A percentile compares a stretch with the other conserved stretches of the same genome.
phyloP scores from a whole-genome alignment of 768 basidiomycete genomes.

The Amanita subjunquillea region DNA sequence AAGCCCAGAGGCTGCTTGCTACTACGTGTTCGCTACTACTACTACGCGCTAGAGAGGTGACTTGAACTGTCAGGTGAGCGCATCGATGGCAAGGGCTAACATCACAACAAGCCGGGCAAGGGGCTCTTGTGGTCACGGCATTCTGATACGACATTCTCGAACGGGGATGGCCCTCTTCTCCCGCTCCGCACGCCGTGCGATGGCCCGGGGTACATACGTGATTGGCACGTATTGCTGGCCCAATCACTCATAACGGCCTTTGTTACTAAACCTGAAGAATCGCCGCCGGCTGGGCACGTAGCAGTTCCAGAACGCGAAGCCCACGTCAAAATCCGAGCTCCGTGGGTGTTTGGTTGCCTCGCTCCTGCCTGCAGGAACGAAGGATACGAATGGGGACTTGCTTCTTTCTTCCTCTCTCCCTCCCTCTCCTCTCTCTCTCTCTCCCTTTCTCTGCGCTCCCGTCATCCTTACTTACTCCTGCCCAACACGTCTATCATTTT shows the following conservation, averaged over 20 bases:
- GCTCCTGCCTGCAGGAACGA: neutral
- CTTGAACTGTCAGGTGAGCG: neutral
- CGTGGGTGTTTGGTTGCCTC: slow-evolving; percentile 4
- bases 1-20: too few species aligned
- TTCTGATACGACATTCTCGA: too few species aligned
- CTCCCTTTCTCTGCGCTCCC: neutral
- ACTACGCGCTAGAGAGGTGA: neutral
- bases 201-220: too few species aligned
- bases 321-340: slow-evolving; percentile 6
- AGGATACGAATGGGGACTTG: neutral
- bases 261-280: slow-evolving; percentile 1
- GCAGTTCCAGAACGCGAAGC: slow-evolving; percentile 2
- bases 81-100: neutral
- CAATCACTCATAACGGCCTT: neutral
- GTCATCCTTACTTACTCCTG: neutral
- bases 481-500: neutral
- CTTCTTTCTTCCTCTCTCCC: neutral
- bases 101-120: too few species aligned
- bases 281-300: neutral
- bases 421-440: neutral
- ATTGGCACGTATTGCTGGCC: neutral
- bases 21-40: too few species aligned
- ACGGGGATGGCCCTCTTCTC: neutral
- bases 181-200: neutral
- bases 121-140: too few species aligned